These are phyloP conservation scores for Teratosphaeriaceae sp. DNA, from an alignment of 2,329 filamentous ascomycete species.

Conservation along the genomic window DNA sequence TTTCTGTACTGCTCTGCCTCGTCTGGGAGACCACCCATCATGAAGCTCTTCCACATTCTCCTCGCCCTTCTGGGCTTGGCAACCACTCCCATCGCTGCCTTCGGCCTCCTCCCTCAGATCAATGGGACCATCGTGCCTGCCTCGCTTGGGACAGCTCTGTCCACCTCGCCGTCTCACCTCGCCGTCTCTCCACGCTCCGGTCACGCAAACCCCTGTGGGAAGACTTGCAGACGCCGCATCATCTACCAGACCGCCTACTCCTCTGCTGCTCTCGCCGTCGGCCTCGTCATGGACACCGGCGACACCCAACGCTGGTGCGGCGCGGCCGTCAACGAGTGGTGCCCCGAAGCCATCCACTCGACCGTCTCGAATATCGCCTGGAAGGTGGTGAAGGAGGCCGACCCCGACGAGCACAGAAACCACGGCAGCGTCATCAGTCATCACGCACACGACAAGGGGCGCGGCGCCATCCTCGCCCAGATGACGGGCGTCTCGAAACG, in stretches of 20 bases:
- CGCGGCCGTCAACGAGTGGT: not conserved
- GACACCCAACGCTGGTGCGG: not conserved
- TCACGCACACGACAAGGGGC: no score
- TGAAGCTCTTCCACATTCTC: no score
- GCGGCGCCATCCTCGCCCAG: not conserved
- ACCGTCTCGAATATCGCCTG: constrained; percentile 1
- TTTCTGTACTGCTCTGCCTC: no score
- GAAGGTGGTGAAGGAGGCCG: not conserved
- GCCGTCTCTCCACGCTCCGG: no score
- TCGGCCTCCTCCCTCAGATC: no score
- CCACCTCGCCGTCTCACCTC: no score
- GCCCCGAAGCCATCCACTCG: not conserved
- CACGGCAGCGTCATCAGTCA: not conserved
- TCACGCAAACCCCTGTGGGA: no score
- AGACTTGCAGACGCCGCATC: constrained; percentile 3
- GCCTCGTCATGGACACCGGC: constrained; percentile 3
- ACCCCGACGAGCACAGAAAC: not conserved
- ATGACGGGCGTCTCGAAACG: not conserved
- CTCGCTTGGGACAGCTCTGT: no score
- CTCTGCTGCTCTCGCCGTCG: constrained; percentile 1
- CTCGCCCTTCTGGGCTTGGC: no score
- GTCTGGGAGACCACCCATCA: no score
- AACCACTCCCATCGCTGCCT: no score
- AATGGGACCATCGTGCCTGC: no score
- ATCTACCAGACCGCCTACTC: constrained; percentile 3